Percentiles rank a stretch among this genome's conserved stretches.
Evolutionary conservation across 306 rosid genomes (phyloP).

Genomic region (Lathyrus oleraceus): DNA sequence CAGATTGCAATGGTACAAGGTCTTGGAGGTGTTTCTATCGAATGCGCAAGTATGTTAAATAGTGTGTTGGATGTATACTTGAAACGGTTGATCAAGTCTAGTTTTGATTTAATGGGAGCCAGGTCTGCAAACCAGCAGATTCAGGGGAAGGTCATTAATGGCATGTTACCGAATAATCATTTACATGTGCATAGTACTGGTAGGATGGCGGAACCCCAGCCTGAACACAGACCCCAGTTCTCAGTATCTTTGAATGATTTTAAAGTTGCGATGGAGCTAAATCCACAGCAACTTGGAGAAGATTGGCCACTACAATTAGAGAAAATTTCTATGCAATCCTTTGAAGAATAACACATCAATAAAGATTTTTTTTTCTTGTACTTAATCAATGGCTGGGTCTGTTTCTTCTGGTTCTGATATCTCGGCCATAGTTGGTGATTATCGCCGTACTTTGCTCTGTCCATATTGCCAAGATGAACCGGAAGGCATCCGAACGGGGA

Average conservation of each 20-base stretch:
- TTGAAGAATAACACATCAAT: constrained; percentile 60
- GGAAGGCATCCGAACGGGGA: constrained; percentile 47
- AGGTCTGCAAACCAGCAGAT: constrained; percentile 60
- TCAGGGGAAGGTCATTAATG: constrained; percentile 77
- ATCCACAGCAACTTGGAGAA: constrained; percentile 95
- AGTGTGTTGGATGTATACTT: constrained; percentile 71
- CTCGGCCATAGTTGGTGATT: constrained; percentile 41
- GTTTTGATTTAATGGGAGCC: constrained; percentile 76
- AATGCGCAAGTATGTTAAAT: constrained; percentile 76
- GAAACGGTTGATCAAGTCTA: constrained; percentile 77
- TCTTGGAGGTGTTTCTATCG: constrained; percentile 77
- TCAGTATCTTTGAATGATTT: constrained; percentile 75
- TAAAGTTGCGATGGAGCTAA: constrained; percentile 93
- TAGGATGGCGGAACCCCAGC: constrained; percentile 49
- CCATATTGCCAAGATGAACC: constrained; percentile 51
- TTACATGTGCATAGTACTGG: constrained; percentile 52
- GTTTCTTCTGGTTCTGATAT: constrained; percentile 54
- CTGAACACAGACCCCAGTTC: constrained; percentile 50
- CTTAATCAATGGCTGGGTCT: constrained; percentile 45
- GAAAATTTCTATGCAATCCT: constrained; percentile 73
- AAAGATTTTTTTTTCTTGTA: constrained; percentile 31
- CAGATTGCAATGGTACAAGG: constrained; percentile 82
- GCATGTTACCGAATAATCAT: constrained; percentile 79
- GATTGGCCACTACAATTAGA: constrained; percentile 92
- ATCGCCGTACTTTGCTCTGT: constrained; percentile 24